Evolutionary conservation across 345 rosid genomes (phyloP), one percentile per base, ranked within the genome.

Genomic region (Crucihimalaya himalaica): DNA sequence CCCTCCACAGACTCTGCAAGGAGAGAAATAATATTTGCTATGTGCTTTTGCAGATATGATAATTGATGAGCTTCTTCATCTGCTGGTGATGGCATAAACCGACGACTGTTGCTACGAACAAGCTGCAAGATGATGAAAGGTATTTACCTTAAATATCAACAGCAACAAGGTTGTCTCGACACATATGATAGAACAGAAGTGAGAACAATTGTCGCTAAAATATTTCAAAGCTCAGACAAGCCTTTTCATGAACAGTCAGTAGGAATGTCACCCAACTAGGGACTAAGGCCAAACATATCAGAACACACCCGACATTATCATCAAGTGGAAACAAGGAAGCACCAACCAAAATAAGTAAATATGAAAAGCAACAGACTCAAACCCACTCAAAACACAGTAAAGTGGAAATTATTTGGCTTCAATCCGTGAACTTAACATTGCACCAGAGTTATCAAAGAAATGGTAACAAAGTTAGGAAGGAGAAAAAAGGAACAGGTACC

Each of bases 1-100:
- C 89, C 98, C 77, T 85, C 99, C 54, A 82, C 84, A 31, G 95
- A 86, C 74, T 96, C 97, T 20, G 91, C 86, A 77, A 96, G 80
- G 70, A 96, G 99, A 43, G 94, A 81, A 35, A 92, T 69, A 72
- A 96, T 89, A 80, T 89, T 96, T 52, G 84, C 86, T 71, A 89
- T 77, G 77, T 96, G 99, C 84, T 92, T 96, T 78, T 92, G 96
- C 39, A 96, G 85, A 86, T 96, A 92, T 32, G 96, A 87, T 70
- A 96, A 78, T 35, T 92, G 99, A 80, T 92, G 99, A 81, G 90
- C 87, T 87, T 92, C 99, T 83, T 96, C 99, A 81, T 96, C 99
- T 52, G 84, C 83, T 46, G 84, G 95, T 52, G 99, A 96, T 68
- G 98, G 98, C 91, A 86, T 80, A 83, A 88, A 88, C 66, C 99